These are phyloP conservation scores for Bidens hawaiensis DNA, from an alignment of 140 eudicot species.

Conservation along the genomic window DNA sequence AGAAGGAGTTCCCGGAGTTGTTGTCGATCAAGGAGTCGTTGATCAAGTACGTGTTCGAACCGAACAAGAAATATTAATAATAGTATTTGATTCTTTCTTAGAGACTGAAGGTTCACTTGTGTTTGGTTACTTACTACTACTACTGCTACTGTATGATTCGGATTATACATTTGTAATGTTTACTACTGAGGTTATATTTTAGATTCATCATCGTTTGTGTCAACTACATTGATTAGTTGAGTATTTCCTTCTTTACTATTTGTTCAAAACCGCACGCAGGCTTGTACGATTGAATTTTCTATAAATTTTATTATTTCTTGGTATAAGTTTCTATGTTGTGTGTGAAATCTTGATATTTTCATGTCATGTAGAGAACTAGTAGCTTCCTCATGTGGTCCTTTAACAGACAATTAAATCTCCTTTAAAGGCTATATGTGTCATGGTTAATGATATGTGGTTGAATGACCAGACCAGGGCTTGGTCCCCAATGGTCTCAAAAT, in stretches of 20 bases:
- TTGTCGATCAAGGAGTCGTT: constrained; percentile 82
- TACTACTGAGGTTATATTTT: constrained; percentile 13
- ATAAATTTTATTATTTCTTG: constrained; percentile 16
- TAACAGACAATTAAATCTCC: background rate
- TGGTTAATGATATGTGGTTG: constrained; percentile 10
- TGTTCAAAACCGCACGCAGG: constrained; percentile 8
- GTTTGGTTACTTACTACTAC: constrained; percentile 17
- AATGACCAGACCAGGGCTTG: background rate
- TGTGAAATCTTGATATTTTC: constrained; percentile 4
- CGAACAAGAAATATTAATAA: constrained; percentile 44
- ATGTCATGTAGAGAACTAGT: background rate
- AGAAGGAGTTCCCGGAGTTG: constrained; percentile 85
- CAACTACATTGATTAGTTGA: constrained; percentile 11
- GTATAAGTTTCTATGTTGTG: background rate
- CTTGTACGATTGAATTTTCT: constrained; percentile 28
- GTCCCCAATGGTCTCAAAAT: background rate
- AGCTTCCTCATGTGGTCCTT: constrained; percentile 7
- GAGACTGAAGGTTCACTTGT: constrained; percentile 17
- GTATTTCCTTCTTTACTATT: constrained; percentile 5
- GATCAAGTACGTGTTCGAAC: constrained; percentile 91
- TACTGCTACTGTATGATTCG: constrained; percentile 22
- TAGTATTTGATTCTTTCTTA: constrained; percentile 9
- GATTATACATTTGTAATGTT: constrained; percentile 31
- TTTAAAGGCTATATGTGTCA: background rate
- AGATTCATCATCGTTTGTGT: constrained; percentile 14